These are phyloP conservation scores for Pistacia integerrima DNA, from an alignment of 345 rosid species.

Conservation along the genomic window DNA sequence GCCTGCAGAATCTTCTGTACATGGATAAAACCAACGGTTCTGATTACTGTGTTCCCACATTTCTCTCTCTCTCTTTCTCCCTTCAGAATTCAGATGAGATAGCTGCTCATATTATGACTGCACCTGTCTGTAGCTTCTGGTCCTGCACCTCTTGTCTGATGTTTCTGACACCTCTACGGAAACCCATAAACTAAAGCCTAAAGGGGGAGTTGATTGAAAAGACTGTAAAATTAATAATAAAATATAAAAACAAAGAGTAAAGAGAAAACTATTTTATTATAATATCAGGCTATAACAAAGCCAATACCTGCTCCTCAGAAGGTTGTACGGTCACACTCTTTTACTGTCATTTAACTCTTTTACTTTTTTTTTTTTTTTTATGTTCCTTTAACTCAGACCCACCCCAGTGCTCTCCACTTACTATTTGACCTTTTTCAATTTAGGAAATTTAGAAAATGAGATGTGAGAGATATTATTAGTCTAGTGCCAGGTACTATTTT, in stretches of 20 bases:
- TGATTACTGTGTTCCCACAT: conserved; percentile 43
- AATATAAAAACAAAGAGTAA: not conserved
- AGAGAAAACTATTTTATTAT: not conserved
- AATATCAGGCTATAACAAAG: conserved; percentile 1
- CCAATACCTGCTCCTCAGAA: conserved; percentile 31
- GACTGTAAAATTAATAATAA: conserved; percentile 16
- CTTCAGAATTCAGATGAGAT: not conserved
- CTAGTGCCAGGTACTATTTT: conserved; percentile 21
- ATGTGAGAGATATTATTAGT: not conserved
- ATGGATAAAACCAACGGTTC: conserved; percentile 65
- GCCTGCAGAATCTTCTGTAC: conserved; percentile 67
- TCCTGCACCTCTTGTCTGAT: conserved; percentile 54
- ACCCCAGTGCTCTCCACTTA: conserved; percentile 34
- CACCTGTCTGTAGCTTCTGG: conserved; percentile 44
- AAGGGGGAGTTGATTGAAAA: conserved; percentile 23
- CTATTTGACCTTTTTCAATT: conserved; percentile 38
- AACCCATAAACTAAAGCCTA: conserved; percentile 58
- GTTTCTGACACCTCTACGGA: conserved; percentile 68
- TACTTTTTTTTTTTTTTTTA: conserved; percentile 35
- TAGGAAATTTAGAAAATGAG: conserved; percentile 36
- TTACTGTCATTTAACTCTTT: conserved; percentile 45
- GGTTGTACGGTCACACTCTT: conserved; percentile 48
- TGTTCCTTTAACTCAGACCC: conserved; percentile 40
- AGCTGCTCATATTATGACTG: conserved; percentile 46
- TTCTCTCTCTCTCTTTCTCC: conserved; percentile 20